Evolutionary conservation across 2,329 filamentous ascomycete genomes (phyloP).

Genomic region (Chaetomium olivaceum): DNA sequence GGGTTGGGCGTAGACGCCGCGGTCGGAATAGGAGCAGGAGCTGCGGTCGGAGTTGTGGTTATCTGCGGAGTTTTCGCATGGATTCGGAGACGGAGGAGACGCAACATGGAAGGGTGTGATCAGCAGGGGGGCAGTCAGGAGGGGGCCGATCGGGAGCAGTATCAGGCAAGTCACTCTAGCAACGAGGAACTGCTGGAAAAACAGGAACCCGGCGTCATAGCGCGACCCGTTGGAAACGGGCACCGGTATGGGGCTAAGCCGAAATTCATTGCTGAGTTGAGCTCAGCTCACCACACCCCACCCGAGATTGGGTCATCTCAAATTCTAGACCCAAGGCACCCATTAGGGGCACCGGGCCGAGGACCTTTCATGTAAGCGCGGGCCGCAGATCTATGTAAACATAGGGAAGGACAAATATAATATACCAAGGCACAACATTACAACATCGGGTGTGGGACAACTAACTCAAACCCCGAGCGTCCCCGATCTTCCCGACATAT

Average conservation of each 20-base stretch:
- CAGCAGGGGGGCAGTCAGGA: no score
- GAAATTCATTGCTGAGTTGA: neutral
- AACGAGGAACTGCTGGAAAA: neutral
- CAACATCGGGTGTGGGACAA: neutral
- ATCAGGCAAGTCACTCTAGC: neutral
- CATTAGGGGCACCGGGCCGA: neutral
- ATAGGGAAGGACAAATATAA: neutral
- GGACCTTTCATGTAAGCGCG: neutral
- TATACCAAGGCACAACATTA: neutral
- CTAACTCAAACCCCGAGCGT: neutral
- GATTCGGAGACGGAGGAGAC: conserved; percentile 4
- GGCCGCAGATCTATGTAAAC: neutral
- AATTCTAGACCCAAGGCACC: neutral
- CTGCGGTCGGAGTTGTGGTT: neutral
- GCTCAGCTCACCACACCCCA: conserved; percentile 4
- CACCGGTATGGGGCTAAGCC: neutral
- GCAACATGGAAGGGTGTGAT: neutral
- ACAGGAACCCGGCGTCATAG: neutral
- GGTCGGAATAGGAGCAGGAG: neutral
- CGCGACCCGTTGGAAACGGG: neutral
- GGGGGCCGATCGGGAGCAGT: neutral
- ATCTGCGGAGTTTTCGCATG: conserved; percentile 1
- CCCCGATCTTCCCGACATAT: neutral
- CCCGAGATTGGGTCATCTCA: neutral
- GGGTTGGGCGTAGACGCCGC: neutral